Evolutionary conservation across 192 early-diverging fungal species (phyloP).

Genomic region (Backusella tarrabulga): DNA sequence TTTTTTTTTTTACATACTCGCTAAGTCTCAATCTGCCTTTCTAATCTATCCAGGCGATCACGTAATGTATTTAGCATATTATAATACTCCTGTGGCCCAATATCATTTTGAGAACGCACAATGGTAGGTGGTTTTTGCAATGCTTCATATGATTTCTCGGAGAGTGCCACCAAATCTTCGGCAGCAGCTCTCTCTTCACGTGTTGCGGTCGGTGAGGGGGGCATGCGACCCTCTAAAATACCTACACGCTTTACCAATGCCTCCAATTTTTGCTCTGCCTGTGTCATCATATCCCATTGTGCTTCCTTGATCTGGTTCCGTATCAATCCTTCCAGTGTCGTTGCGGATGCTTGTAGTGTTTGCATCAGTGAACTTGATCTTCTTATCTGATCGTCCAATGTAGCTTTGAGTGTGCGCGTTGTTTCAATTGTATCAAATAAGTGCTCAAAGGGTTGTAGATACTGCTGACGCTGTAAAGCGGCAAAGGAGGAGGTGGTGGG

Average conservation of each 20-base stretch:
- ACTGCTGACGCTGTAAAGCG: constrained; percentile 48
- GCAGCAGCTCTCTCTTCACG: constrained; percentile 6
- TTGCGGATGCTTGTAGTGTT: constrained; percentile 68
- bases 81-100: constrained; percentile 30
- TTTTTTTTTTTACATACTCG: neutral
- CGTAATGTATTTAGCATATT: constrained; percentile 25
- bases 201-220: constrained; percentile 5
- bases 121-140: constrained; percentile 33
- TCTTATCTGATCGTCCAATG: constrained; percentile 77
- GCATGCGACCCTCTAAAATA: constrained; percentile 1
- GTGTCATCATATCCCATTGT: constrained; percentile 57
- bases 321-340: constrained; percentile 81
- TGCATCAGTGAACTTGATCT: constrained; percentile 68
- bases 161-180: neutral
- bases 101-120: constrained; percentile 38
- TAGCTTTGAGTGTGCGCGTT: constrained; percentile 55
- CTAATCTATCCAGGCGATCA: constrained; percentile 33
- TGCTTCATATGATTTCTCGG: neutral
- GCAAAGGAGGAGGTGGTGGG: constrained; percentile 49
- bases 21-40: constrained; percentile 27
- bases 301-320: constrained; percentile 70
- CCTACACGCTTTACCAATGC: constrained; percentile 16
- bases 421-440: constrained; percentile 62
- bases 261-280: constrained; percentile 47
- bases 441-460: constrained; percentile 53